A percentile compares a stretch with the other conserved stretches of the same genome.
These are phyloP conservation scores for Pleurotus cornucopiae DNA, from an alignment of 768 basidiomycete species.

Conservation along the genomic window DNA sequence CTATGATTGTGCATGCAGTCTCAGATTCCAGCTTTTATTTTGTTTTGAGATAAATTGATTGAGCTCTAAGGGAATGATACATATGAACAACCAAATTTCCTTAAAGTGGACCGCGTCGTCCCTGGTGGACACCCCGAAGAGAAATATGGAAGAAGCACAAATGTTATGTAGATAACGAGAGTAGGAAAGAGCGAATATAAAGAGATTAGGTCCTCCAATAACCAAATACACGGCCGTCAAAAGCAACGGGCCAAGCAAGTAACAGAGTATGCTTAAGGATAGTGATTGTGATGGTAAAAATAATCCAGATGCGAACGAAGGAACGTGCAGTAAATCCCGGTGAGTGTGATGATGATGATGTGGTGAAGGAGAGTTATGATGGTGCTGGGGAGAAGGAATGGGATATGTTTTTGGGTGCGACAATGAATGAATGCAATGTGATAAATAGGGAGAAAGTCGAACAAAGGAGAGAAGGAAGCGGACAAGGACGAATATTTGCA, in stretches of 20 bases:
- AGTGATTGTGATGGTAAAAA: slow-evolving; percentile 8
- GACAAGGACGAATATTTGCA: slow-evolving; percentile 7
- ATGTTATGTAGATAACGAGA: slow-evolving; percentile 21
- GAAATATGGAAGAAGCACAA: slow-evolving; percentile 24
- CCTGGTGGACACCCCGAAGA: slow-evolving; percentile 26
- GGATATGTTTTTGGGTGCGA: slow-evolving; percentile 3
- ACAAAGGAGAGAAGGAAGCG: slow-evolving; percentile 4
- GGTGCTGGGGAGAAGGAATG: not conserved
- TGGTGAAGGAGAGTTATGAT: not conserved
- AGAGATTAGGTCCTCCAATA: slow-evolving; percentile 18
- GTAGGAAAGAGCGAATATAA: slow-evolving; percentile 13
- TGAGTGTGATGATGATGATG: slow-evolving; percentile 1
- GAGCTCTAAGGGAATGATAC: slow-evolving; percentile 35
- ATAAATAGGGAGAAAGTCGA: slow-evolving; percentile 10
- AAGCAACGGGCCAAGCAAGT: not conserved
- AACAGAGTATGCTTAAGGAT: slow-evolving; percentile 5
- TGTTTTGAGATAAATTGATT: slow-evolving; percentile 24
- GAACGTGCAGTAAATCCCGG: slow-evolving; percentile 8
- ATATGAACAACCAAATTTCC: slow-evolving; percentile 31
- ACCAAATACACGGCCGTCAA: slow-evolving; percentile 22
- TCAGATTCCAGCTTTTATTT: no score
- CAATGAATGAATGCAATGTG: slow-evolving; percentile 3
- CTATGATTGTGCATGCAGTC: no score
- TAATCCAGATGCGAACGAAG: slow-evolving; percentile 10
- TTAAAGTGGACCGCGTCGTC: slow-evolving; percentile 24